phyloP scores from a whole-genome alignment of 129 eudicot species.

The Centella asiatica region DNA sequence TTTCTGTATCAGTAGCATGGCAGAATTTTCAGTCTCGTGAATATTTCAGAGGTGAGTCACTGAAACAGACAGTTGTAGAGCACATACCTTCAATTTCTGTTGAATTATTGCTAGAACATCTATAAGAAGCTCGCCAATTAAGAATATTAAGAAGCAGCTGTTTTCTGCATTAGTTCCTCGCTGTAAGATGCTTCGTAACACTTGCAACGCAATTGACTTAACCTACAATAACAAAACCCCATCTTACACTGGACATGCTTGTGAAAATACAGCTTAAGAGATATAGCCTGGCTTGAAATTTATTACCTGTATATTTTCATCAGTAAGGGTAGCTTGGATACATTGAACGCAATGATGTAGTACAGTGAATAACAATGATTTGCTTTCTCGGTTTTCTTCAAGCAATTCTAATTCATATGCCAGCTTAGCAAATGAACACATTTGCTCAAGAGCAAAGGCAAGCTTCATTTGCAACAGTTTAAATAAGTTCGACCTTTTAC shows the following conservation, averaged over 20 bases:
- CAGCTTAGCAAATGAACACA: constrained; percentile 46
- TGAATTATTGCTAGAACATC: constrained; percentile 38
- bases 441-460: constrained; percentile 65
- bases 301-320: constrained; percentile 53
- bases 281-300: constrained; percentile 10
- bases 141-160: constrained; percentile 45
- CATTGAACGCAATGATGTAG: constrained; percentile 35
- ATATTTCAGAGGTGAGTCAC: constrained; percentile 10
- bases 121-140: constrained; percentile 65
- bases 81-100: constrained; percentile 46
- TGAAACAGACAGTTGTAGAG: background rate
- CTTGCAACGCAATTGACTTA: constrained; percentile 68
- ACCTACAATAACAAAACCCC: constrained; percentile 32
- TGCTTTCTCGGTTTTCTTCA: constrained; percentile 33
- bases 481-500: constrained; percentile 40
- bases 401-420: constrained; percentile 37
- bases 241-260: constrained; percentile 3
- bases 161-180: constrained; percentile 35
- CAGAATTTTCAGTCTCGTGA: constrained; percentile 5
- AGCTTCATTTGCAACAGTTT: constrained; percentile 71
- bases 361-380: constrained; percentile 33
- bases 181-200: constrained; percentile 47
- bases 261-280: background rate
- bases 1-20: constrained; percentile 34
- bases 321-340: constrained; percentile 46